phyloP scores from a whole-genome alignment of 2,329 filamentous ascomycete species.

The Trichoderma aggressivum region DNA sequence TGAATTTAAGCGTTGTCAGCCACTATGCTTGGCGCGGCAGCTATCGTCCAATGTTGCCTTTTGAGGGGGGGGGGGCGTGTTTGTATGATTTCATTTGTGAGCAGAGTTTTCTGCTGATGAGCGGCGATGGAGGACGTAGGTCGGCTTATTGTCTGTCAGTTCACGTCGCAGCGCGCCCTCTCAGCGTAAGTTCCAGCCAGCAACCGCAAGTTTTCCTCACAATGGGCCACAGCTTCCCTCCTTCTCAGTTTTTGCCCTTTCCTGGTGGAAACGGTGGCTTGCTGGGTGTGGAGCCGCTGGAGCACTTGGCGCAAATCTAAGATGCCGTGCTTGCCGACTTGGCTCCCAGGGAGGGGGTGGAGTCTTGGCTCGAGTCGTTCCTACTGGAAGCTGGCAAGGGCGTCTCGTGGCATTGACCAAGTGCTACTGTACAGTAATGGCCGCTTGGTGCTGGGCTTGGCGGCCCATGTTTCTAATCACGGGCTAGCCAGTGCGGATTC shows the following conservation, averaged over 20 bases:
- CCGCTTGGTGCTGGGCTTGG: slow-evolving; percentile 6
- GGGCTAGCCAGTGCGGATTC: not conserved
- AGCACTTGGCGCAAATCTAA: slow-evolving; percentile 16
- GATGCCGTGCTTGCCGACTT: slow-evolving; percentile 21
- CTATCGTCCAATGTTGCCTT: slow-evolving; percentile 18
- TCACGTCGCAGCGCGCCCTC: not conserved
- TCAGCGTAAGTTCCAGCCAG: not conserved
- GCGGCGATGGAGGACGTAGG: too few species aligned
- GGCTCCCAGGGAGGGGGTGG: slow-evolving; percentile 15
- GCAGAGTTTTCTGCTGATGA: too few species aligned
- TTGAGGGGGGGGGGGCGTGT: not conserved
- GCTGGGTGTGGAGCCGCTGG: slow-evolving; percentile 1
- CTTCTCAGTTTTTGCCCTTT: not conserved
- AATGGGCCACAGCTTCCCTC: not conserved
- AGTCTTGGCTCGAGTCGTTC: not conserved
- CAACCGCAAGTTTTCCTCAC: not conserved
- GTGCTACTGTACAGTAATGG: not conserved
- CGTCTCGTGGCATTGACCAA: slow-evolving; percentile 12
- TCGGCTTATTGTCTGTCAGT: too few species aligned
- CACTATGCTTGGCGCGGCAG: slow-evolving; percentile 41
- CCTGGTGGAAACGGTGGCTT: slow-evolving; percentile 14
- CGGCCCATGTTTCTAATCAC: not conserved
- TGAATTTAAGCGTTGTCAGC: slow-evolving; percentile 50
- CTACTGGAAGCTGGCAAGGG: not conserved
- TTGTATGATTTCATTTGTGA: not conserved